These are phyloP conservation scores for Fusarium sp. DNA, from an alignment of 2,329 filamentous ascomycete species.

Conservation along the genomic window DNA sequence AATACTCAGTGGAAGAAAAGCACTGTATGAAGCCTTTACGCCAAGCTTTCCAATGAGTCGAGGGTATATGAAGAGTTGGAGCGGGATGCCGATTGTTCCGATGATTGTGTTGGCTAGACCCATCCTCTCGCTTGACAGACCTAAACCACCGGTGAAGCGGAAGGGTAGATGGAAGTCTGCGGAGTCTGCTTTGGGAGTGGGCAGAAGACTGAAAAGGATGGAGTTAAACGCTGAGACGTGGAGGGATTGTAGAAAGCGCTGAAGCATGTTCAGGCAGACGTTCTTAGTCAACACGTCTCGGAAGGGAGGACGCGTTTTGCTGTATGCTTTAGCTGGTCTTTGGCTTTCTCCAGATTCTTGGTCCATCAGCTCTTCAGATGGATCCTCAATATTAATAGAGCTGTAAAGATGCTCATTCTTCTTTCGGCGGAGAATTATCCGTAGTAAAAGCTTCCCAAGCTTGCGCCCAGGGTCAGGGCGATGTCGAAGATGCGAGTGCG, in stretches of 20 bases:
- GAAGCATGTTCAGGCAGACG: constrained; percentile 64
- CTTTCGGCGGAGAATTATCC: not conserved
- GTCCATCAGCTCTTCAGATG: not conserved
- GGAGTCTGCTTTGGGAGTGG: constrained; percentile 70
- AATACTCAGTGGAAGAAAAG: constrained; percentile 57
- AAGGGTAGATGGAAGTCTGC: constrained; percentile 58
- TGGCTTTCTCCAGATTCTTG: not conserved
- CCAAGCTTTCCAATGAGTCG: constrained; percentile 21
- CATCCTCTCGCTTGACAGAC: constrained; percentile 75
- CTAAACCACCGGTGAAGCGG: constrained; percentile 77
- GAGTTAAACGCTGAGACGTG: constrained; percentile 81
- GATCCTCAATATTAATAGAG: not conserved
- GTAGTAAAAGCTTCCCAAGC: not conserved
- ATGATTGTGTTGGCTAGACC: constrained; percentile 82
- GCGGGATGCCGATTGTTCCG: constrained; percentile 76
- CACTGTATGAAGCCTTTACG: constrained; percentile 15
- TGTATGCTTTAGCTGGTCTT: constrained; percentile 42
- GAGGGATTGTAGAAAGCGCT: constrained; percentile 74
- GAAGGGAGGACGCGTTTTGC: constrained; percentile 61
- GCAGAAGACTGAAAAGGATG: constrained; percentile 80
- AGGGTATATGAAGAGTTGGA: constrained; percentile 52
- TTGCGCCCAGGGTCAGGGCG: not conserved
- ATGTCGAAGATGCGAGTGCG: constrained; percentile 34
- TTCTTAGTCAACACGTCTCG: constrained; percentile 65
- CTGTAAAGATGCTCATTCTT: not conserved